Evolutionary conservation across 2,329 filamentous ascomycete species (phyloP).

Genomic region (Penicillium sp.): DNA sequence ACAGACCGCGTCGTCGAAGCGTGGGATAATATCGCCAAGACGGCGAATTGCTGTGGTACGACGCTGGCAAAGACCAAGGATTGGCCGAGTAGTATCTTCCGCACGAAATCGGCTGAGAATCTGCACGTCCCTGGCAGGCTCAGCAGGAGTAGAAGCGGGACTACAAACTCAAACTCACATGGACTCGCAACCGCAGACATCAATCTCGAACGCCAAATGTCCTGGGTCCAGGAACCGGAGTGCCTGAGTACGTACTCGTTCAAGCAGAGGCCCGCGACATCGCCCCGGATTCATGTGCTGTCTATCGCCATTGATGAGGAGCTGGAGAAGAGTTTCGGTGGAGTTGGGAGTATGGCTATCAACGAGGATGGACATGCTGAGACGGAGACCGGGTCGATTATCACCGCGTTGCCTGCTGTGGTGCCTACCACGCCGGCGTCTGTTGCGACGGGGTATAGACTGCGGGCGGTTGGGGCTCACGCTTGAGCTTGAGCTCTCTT

Average conservation of each 20-base stretch:
- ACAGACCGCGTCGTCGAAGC: constrained; percentile 37
- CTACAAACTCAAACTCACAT: no score
- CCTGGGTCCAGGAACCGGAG: constrained; percentile 34
- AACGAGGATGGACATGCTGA: constrained; percentile 5
- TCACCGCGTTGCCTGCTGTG: constrained; percentile 18
- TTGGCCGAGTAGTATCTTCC: constrained; percentile 36
- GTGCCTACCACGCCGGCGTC: constrained; percentile 2
- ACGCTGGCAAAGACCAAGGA: constrained; percentile 23
- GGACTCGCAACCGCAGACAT: constrained; percentile 11
- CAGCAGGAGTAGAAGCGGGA: background rate
- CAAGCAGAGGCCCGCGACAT: constrained; percentile 29
- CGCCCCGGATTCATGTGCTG: constrained; percentile 36
- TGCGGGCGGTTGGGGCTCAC: constrained; percentile 15
- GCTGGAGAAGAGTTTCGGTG: background rate
- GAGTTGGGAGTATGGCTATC: background rate
- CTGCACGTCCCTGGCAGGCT: constrained; percentile 1
- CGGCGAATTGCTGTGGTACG: constrained; percentile 20
- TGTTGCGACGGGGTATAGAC: constrained; percentile 7
- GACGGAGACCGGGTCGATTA: constrained; percentile 10
- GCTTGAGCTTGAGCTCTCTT: constrained; percentile 1
- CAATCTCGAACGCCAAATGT: constrained; percentile 30
- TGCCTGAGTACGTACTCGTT: constrained; percentile 34
- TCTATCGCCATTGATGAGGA: constrained; percentile 33
- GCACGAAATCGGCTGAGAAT: constrained; percentile 27
- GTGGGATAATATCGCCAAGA: constrained; percentile 32